phyloP scores from a whole-genome alignment of 352 stramenopile genomes.

The Elongisporangium undulatum region DNA sequence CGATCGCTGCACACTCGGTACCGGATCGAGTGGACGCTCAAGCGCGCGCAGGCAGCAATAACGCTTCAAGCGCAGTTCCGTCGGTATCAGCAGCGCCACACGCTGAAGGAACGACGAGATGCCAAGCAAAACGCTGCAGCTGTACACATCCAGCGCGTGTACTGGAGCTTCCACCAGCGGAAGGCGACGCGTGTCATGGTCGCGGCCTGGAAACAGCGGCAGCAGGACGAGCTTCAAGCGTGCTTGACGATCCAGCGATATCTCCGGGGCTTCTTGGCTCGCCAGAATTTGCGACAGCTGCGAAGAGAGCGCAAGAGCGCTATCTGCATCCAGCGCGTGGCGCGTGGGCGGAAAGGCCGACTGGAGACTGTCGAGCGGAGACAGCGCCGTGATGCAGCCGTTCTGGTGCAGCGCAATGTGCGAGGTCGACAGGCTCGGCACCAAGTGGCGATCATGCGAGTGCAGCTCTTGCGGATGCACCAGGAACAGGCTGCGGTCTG shows the following conservation, averaged over 20 bases:
- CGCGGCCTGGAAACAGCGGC: constrained; percentile 17
- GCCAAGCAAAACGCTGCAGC: constrained; percentile 19
- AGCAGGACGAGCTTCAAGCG: constrained; percentile 13
- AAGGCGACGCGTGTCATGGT: constrained; percentile 27
- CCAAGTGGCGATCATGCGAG: constrained; percentile 6
- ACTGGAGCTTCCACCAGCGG: constrained; percentile 23
- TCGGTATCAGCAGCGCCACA: constrained; percentile 33
- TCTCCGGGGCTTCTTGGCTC: constrained; percentile 24
- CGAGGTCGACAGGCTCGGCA: constrained; percentile 18
- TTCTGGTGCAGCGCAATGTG: constrained; percentile 32
- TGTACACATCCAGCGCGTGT: constrained; percentile 31
- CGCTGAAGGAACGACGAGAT: constrained; percentile 16
- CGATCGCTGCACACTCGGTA: constrained; percentile 13
- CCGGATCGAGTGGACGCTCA: constrained; percentile 18
- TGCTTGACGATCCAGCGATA: constrained; percentile 24
- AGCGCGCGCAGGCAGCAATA: constrained; percentile 23
- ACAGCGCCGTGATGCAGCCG: constrained; percentile 14
- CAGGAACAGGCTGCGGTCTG: constrained; percentile 18
- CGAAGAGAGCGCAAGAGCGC: constrained; percentile 16
- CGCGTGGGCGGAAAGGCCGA: constrained; percentile 17
- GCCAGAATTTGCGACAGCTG: constrained; percentile 7
- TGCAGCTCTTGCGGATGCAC: constrained; percentile 11
- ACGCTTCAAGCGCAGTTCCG: constrained; percentile 38
- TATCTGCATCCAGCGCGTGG: constrained; percentile 32
- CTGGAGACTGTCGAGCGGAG: constrained; percentile 5